Conservation (phyloP, 1,139 yeast species). For the Tardiomyces digboiensis region DNA sequence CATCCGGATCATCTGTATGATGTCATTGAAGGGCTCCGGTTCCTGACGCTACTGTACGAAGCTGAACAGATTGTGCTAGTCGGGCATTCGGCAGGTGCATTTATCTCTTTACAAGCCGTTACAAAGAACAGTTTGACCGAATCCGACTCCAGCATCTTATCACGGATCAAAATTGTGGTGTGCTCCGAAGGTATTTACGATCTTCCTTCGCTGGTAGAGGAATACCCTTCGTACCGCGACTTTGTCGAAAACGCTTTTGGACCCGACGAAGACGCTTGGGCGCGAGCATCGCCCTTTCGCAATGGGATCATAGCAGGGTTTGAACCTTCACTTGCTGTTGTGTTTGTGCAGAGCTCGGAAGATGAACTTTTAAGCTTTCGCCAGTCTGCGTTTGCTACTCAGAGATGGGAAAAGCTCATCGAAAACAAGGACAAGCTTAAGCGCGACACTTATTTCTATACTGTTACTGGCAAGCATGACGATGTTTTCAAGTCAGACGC, state of each 20-base stretch:
- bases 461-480: background rate
- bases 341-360: background rate
- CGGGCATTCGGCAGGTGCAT: slow-evolving; percentile 86
- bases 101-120: slow-evolving; percentile 50
- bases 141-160: slow-evolving; percentile 2
- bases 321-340: background rate
- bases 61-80: slow-evolving; percentile 33
- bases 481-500: background rate
- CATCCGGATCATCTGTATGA: slow-evolving; percentile 63
- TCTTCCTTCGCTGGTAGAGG: slow-evolving; percentile 31
- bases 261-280: slow-evolving; percentile 21
- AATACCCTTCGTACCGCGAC: slow-evolving; percentile 34
- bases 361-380: background rate
- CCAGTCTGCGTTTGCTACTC: background rate
- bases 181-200: slow-evolving; percentile 47
- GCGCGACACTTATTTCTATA: background rate
- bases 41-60: slow-evolving; percentile 16
- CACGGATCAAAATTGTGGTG: slow-evolving; percentile 15
- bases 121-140: background rate
- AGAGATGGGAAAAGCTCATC: background rate
- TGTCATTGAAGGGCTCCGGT: slow-evolving; percentile 36
- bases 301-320: background rate
- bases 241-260: slow-evolving; percentile 41
- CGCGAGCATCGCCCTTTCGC: background rate
- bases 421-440: background rate